phyloP scores from a whole-genome alignment of 352 stramenopile species.

The Globisporangium nodosum region DNA sequence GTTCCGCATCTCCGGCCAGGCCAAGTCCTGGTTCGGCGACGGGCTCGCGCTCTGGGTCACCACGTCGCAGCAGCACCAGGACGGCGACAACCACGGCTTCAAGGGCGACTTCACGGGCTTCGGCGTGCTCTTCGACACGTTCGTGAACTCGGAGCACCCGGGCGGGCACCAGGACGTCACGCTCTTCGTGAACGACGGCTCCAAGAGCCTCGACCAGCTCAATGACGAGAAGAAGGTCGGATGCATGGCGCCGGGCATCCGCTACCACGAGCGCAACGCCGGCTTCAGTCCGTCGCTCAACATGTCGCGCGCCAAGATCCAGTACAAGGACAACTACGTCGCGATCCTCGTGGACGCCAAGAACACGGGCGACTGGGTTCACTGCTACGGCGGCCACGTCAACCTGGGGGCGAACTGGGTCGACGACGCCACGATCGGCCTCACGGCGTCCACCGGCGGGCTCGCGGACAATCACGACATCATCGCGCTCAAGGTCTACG shows the following conservation, averaged over 20 bases:
- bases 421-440: conserved; percentile 56
- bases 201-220: conserved; percentile 71
- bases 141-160: conserved; percentile 72
- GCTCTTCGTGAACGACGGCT: conserved; percentile 76
- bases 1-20: conserved; percentile 82
- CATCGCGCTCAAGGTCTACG: conserved; percentile 64
- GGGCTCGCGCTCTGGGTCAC: conserved; percentile 81
- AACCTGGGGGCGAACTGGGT: conserved; percentile 49
- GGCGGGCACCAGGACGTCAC: conserved; percentile 83
- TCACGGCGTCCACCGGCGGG: conserved; percentile 78
- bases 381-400: conserved; percentile 54
- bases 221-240: conserved; percentile 62
- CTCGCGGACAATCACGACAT: conserved; percentile 84
- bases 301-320: conserved; percentile 75
- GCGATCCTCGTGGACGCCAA: conserved; percentile 68
- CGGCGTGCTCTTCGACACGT: conserved; percentile 82
- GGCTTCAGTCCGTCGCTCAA: conserved; percentile 73
- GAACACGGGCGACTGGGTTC: conserved; percentile 65
- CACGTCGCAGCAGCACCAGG: conserved; percentile 34
- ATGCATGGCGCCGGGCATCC: conserved; percentile 72
- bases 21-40: conserved; percentile 69
- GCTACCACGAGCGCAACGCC: conserved; percentile 79
- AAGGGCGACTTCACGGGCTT: conserved; percentile 62
- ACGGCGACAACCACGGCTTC: conserved; percentile 81
- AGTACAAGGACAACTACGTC: conserved; percentile 69